Percentiles rank a stretch among this genome's conserved stretches.
Conservation (phyloP, 164 flowering plant genomes). For the Taxillus chinensis region DNA sequence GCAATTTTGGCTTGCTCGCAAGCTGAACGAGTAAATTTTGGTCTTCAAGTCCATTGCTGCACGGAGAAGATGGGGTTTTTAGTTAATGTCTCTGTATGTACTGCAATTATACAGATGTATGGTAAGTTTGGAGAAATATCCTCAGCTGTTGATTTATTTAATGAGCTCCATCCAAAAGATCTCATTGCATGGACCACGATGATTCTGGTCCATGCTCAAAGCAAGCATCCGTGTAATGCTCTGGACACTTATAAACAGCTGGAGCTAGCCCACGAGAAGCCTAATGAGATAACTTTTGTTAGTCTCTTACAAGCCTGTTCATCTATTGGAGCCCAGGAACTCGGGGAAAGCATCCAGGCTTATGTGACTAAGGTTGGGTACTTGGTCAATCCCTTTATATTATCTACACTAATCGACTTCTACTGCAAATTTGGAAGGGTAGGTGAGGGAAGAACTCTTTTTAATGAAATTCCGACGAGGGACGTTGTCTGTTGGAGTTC, state of each 20-base stretch:
- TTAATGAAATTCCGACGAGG: constrained; percentile 26
- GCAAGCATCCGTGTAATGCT: constrained; percentile 27
- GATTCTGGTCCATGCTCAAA: constrained; percentile 33
- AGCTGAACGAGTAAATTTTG: constrained; percentile 21
- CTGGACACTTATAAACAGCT: constrained; percentile 28
- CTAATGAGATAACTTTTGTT: constrained; percentile 42
- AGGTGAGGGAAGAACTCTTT: constrained; percentile 32
- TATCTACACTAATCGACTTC: constrained; percentile 45
- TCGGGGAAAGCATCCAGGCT: constrained; percentile 44
- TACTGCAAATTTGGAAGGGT: constrained; percentile 53
- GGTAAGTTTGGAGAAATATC: constrained; percentile 33
- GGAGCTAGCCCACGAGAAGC: constrained; percentile 30
- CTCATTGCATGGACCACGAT: constrained; percentile 54
- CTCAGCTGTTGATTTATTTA: constrained; percentile 25
- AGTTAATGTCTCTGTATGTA: constrained; percentile 26
- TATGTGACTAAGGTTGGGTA: constrained; percentile 30
- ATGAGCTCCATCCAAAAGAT: constrained; percentile 34
- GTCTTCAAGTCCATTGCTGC: constrained; percentile 27
- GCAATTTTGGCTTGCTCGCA: constrained; percentile 20
- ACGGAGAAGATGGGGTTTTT: constrained; percentile 32
- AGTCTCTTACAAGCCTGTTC: constrained; percentile 49
- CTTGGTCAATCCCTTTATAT: constrained; percentile 28
- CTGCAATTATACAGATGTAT: constrained; percentile 43
- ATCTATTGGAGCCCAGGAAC: constrained; percentile 24
- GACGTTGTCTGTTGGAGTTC: constrained; percentile 66